Evolutionary conservation across 1,284 basidiomycete species (phyloP).

Genomic region (Fomitiporia mediterranea): DNA sequence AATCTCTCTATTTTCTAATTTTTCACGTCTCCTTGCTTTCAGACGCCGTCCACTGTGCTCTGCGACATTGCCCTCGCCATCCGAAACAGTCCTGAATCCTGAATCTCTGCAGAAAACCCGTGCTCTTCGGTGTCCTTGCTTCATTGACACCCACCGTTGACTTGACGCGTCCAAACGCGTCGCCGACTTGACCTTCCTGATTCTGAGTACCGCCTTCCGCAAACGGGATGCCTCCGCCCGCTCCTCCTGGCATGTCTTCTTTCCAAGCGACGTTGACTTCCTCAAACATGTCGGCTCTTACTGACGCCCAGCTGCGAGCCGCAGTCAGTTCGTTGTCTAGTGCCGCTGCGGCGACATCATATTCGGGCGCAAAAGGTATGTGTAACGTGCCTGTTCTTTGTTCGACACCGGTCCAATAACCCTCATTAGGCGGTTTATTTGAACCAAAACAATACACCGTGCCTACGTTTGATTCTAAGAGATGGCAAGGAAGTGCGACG

Average conservation of each 20-base stretch:
- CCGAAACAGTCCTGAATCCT: neutral
- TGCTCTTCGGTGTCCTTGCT: neutral
- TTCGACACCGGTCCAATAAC: neutral
- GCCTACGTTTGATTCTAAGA: constrained; percentile 17
- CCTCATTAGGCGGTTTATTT: constrained; percentile 33
- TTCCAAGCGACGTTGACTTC: constrained; percentile 30
- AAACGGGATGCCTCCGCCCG: constrained; percentile 14
- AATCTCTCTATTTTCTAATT: neutral
- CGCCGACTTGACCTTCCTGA: constrained; percentile 12
- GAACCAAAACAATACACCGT: constrained; percentile 19
- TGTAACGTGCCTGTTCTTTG: neutral
- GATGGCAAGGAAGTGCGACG: constrained; percentile 15
- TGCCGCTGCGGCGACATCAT: constrained; percentile 39
- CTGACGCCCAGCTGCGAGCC: constrained; percentile 54
- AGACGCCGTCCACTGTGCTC: neutral
- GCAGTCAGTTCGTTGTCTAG: constrained; percentile 50
- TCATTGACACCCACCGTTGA: neutral
- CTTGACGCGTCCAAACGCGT: constrained; percentile 12
- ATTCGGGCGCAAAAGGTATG: constrained; percentile 25
- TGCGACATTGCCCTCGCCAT: neutral
- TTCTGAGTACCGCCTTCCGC: constrained; percentile 2
- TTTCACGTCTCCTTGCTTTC: neutral
- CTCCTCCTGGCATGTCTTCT: constrained; percentile 11
- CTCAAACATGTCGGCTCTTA: constrained; percentile 30
- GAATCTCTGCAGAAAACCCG: neutral